These are phyloP conservation scores for Blastomyces parvus DNA, from an alignment of 2,329 filamentous ascomycete genomes.

Conservation along the genomic window DNA sequence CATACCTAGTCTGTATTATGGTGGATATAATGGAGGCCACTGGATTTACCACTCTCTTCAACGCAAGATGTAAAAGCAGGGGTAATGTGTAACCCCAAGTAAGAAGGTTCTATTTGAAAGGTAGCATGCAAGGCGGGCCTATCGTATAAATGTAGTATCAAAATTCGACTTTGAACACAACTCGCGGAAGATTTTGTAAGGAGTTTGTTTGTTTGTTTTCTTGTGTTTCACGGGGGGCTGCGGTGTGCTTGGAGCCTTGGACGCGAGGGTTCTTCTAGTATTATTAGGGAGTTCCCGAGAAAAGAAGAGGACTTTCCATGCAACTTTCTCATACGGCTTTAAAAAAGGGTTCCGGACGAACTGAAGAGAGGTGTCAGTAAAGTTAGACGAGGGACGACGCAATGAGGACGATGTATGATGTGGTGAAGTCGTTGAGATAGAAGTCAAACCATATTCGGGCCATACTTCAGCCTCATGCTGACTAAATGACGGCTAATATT, in stretches of 20 bases:
- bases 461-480: constrained; percentile 1
- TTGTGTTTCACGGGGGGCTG: neutral
- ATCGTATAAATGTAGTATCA: neutral
- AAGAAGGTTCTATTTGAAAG: neutral
- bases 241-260: neutral
- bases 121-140: neutral
- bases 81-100: constrained; percentile 2
- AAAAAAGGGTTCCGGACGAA: neutral
- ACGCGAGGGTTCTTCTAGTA: neutral
- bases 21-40: neutral
- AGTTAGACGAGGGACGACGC: neutral
- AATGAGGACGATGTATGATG: neutral
- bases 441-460: neutral
- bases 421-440: neutral
- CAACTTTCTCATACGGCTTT: neutral
- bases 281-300: neutral
- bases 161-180: neutral
- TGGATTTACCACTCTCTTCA: neutral
- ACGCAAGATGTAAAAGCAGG: neutral
- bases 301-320: neutral
- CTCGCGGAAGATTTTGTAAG: neutral
- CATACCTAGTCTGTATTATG: neutral
- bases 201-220: neutral
- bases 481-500: neutral
- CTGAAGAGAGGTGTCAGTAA: neutral